phyloP scores from a whole-genome alignment of 345 rosid species.

The Streptanthus diversifolius region DNA sequence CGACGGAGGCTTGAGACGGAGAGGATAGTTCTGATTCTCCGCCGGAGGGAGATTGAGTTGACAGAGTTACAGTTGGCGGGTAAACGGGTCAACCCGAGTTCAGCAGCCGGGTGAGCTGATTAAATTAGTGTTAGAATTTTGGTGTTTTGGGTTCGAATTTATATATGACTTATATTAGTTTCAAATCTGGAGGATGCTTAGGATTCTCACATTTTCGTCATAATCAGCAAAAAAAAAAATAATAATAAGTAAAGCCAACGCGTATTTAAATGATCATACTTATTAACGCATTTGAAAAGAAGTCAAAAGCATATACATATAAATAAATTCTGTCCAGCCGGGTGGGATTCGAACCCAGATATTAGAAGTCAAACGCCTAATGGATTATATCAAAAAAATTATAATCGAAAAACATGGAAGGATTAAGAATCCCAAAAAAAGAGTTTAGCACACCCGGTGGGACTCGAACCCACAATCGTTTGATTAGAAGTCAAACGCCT shows the following conservation, averaged over 20 bases:
- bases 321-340: slow-evolving; percentile 35
- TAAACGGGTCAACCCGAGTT: slow-evolving; percentile 66
- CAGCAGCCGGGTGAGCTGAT: slow-evolving; percentile 38
- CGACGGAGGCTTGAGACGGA: slow-evolving; percentile 64
- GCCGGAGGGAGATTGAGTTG: slow-evolving; percentile 71
- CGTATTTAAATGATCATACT: background rate
- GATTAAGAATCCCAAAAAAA: too few relatives aligned
- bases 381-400: background rate
- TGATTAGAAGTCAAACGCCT: slow-evolving; percentile 85
- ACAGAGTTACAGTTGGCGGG: slow-evolving; percentile 43
- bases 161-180: background rate
- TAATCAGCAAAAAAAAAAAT: background rate
- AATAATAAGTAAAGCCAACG: background rate
- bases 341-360: slow-evolving; percentile 93
- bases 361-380: slow-evolving; percentile 85
- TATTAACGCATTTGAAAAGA: background rate
- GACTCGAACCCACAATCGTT: slow-evolving; percentile 91
- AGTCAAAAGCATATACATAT: background rate
- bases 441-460: slow-evolving; percentile 51
- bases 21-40: slow-evolving; percentile 59
- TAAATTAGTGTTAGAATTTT: background rate
- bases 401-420: too few relatives aligned
- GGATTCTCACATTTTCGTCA: background rate
- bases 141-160: background rate
- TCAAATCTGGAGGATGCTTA: background rate